Percentiles rank a stretch among this genome's conserved stretches.
Evolutionary conservation across 257 asterid species (phyloP).

Genomic region (Prunella vulgaris): DNA sequence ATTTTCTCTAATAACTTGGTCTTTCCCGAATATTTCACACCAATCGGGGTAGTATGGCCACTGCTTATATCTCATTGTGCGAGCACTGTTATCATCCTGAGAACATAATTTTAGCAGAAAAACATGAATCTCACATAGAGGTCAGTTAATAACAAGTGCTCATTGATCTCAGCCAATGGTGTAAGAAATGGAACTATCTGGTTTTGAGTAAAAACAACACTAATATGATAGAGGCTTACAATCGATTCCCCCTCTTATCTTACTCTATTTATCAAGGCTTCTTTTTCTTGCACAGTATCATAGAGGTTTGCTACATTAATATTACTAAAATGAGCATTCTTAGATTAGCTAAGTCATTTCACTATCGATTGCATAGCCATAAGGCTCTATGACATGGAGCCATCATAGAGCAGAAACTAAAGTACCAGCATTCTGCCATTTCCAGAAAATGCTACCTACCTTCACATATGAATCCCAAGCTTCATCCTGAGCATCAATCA

Average conservation of each 20-base stretch:
- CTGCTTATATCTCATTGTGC: slow-evolving; percentile 26
- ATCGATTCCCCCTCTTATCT: background rate
- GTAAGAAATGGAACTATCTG: background rate
- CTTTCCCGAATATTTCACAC: slow-evolving; percentile 31
- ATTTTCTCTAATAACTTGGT: background rate
- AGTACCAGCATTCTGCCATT: background rate
- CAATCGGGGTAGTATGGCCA: slow-evolving; percentile 30
- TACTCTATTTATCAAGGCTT: background rate
- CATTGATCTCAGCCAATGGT: background rate
- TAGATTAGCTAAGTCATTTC: background rate
- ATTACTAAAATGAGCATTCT: background rate
- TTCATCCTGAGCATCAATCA: slow-evolving; percentile 31
- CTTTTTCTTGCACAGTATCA: background rate
- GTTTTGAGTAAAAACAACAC: background rate
- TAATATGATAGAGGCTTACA: background rate
- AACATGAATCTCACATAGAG: background rate
- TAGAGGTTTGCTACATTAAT: background rate
- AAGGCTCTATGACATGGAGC: background rate
- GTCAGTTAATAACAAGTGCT: no score
- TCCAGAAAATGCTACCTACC: slow-evolving; percentile 12
- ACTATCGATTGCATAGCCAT: background rate
- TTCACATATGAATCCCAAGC: slow-evolving; percentile 27
- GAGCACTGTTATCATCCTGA: slow-evolving; percentile 28
- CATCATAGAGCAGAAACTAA: background rate
- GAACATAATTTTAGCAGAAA: background rate